Percentiles rank a stretch among this genome's conserved stretches.
phyloP scores from a whole-genome alignment of 2,329 filamentous ascomycete genomes.

The Cadophora sp. region DNA sequence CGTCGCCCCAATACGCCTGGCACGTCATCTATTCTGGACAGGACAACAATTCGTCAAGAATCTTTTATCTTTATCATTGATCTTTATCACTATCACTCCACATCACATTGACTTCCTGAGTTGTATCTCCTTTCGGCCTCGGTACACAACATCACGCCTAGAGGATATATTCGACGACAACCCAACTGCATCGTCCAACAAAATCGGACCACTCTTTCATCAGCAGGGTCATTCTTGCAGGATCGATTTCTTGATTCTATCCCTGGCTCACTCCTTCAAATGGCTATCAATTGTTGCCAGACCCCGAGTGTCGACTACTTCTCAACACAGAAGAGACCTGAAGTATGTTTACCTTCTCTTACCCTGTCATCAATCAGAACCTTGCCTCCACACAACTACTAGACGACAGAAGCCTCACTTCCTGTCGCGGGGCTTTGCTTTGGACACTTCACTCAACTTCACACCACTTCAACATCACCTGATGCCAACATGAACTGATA shows the following conservation, averaged over 20 bases:
- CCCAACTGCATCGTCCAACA: conserved; percentile 8
- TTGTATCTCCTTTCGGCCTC: conserved; percentile 14
- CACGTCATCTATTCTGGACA: conserved; percentile 30
- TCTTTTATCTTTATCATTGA: conserved; percentile 14
- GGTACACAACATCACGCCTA: conserved; percentile 11
- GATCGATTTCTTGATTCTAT: not conserved
- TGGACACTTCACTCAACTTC: conserved; percentile 8
- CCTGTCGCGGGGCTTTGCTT: not conserved
- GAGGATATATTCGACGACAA: conserved; percentile 22
- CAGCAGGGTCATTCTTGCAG: conserved; percentile 7
- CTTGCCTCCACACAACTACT: not conserved
- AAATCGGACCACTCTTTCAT: conserved; percentile 15
- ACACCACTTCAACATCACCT: conserved; percentile 26
- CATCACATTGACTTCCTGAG: conserved; percentile 7
- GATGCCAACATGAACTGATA: conserved; percentile 23
- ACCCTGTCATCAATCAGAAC: not conserved
- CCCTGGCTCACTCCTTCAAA: conserved; percentile 11
- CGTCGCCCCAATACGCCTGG: conserved; percentile 32
- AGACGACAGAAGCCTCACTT: not conserved
- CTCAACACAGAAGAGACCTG: conserved; percentile 22
- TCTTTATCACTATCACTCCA: conserved; percentile 6
- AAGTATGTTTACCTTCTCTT: conserved; percentile 21
- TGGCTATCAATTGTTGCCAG: conserved; percentile 27
- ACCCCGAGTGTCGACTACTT: conserved; percentile 22
- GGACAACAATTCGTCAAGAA: conserved; percentile 25